phyloP scores from a whole-genome alignment of 2,329 filamentous ascomycete species.

The Penicillium griseofulvum region DNA sequence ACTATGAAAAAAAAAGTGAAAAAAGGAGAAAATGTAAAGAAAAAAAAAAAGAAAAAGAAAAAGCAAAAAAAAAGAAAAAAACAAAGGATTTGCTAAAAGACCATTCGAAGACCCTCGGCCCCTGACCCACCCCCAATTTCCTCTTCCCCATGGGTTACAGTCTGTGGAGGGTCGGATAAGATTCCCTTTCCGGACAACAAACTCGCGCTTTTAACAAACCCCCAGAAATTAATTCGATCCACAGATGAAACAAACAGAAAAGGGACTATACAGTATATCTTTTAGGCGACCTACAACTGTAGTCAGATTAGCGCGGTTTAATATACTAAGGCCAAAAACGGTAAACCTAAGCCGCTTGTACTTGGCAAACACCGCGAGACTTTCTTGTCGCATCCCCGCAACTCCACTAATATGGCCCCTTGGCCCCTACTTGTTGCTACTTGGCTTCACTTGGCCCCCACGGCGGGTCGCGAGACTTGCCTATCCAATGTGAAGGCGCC shows the following conservation, averaged over 20 bases:
- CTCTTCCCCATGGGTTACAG: not conserved
- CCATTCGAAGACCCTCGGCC: not conserved
- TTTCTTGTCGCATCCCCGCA: constrained; percentile 6
- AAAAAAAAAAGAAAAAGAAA: not conserved
- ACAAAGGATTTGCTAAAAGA: not conserved
- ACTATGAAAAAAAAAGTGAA: not conserved
- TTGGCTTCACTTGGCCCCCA: not conserved
- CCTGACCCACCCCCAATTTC: constrained; percentile 4
- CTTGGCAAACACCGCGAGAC: not conserved
- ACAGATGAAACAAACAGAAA: no score
- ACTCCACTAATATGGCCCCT: not conserved
- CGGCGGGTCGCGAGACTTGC: constrained; percentile 8
- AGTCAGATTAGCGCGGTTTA: not conserved
- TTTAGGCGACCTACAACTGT: not conserved
- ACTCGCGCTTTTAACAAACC: not conserved
- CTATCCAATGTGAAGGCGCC: constrained; percentile 3
- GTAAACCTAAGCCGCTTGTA: not conserved
- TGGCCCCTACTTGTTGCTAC: not conserved
- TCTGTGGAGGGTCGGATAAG: constrained; percentile 3
- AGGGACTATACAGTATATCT: no score
- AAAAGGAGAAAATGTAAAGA: not conserved
- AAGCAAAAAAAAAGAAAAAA: not conserved
- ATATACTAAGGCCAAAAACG: not conserved
- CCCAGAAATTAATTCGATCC: not conserved
- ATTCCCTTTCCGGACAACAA: not conserved